A percentile compares a stretch with the other conserved stretches of the same genome.
Conservation (phyloP, 106 monocot species). For the Platanthera guangdongensis region DNA sequence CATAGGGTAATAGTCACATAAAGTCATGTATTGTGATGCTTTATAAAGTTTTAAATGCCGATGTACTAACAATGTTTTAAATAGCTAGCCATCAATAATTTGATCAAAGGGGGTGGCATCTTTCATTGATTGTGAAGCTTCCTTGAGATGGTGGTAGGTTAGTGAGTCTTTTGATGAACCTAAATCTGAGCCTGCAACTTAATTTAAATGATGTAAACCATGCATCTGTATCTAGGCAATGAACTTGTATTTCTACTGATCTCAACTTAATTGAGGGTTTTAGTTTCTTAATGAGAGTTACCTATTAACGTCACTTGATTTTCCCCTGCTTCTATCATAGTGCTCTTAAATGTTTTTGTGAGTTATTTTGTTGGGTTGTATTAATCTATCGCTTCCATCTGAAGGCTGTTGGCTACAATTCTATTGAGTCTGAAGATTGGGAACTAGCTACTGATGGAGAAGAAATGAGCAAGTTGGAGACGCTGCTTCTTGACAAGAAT, state of each 20-base stretch:
- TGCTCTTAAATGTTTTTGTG: not conserved
- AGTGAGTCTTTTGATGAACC: not conserved
- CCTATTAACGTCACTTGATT: not conserved
- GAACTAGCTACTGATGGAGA: constrained; percentile 84
- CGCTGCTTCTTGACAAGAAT: constrained; percentile 93
- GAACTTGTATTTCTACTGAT: not conserved
- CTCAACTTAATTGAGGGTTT: not conserved
- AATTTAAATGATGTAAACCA: not conserved
- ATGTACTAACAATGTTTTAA: not conserved
- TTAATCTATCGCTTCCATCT: constrained; percentile 1
- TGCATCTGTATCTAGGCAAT: not conserved
- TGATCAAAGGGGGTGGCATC: not conserved
- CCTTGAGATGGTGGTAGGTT: not conserved
- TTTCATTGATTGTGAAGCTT: not conserved
- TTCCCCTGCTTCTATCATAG: not conserved
- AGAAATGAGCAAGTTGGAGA: constrained; percentile 99
- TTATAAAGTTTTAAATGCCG: not conserved
- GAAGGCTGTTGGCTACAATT: constrained; percentile 98
- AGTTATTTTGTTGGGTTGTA: not conserved
- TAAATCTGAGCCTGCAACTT: not conserved
- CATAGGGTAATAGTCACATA: not conserved
- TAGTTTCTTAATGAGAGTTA: not conserved
- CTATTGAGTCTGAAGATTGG: constrained; percentile 99
- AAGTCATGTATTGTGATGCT: not conserved
- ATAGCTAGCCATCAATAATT: not conserved